Base-by-base conservation (phyloP, 2,329 filamentous ascomycete genomes). In the Colletotrichum coccodes region DNA sequence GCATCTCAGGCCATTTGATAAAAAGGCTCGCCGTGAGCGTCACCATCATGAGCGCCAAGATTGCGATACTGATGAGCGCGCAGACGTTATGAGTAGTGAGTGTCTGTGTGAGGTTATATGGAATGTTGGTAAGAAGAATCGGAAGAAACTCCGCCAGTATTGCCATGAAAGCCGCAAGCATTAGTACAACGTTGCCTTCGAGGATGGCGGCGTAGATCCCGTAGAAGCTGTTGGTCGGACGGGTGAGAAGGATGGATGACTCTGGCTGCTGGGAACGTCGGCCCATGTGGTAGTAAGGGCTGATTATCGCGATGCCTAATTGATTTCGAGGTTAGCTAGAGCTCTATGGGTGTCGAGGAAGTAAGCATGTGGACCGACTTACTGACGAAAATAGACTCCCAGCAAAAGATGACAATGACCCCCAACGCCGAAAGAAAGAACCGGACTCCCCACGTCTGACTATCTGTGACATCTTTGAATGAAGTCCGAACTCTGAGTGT, bases 61-160 rank as follows among this genome's bases (percentile, higher is more conserved):
- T 75, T 0, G 78, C 71, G 2, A 80, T 76, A 1, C 79, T 77
- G 11, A 85, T 67, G 32, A 80, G 79, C 0, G 82, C 78, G 69
- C 82, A 86, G 6, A 81, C 75, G 0, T 76, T 76, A 54, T 84
- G 81, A 0, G 83, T 79, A 18, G 73, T 73, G 38, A 77, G 74
- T 0, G 79, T 80, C 59, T 84, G 81, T 0, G 81, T 79, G 2
- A 81, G 77, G 60, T 79, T 83, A 73, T 84, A 85, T 0, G 85
- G 82, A 2, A 87, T 79, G 68, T 86, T 86, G 71, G 83, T 79
- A 3, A 87, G 78, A 2, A 84, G 76, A 23, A 86, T 76, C 1
- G 85, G 85, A n/a, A 87, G 80, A 54, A 86, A 81, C 56, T 87
- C 85, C 26, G 84, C 80, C 3, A 86, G 75, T 26, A 86, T 79